Evolutionary conservation across 768 basidiomycete genomes (phyloP).

Genomic region (Leccinum incarnatum): DNA sequence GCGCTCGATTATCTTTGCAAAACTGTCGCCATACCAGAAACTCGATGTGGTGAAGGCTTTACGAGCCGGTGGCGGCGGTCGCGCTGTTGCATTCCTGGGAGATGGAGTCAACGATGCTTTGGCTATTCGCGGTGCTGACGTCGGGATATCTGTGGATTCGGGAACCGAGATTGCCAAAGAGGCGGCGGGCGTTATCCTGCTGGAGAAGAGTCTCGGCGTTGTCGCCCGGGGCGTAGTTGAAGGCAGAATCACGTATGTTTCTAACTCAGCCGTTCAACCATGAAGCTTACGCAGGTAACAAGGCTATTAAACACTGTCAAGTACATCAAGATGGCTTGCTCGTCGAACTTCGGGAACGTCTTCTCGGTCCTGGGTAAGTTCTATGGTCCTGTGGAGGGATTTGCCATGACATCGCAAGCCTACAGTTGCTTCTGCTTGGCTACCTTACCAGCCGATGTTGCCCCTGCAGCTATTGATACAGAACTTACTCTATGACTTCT

Average conservation of each 20-base stretch:
- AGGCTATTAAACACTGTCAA: slow-evolving; percentile 37
- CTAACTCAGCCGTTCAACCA: not conserved
- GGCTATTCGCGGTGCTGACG: slow-evolving; percentile 32
- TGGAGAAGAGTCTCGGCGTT: slow-evolving; percentile 36
- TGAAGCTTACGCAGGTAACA: slow-evolving; percentile 10
- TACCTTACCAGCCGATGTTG: slow-evolving; percentile 38
- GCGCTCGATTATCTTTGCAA: slow-evolving; percentile 32
- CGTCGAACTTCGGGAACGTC: slow-evolving; percentile 36
- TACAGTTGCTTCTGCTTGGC: slow-evolving; percentile 36
- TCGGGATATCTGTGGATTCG: slow-evolving; percentile 34
- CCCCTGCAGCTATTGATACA: slow-evolving; percentile 33
- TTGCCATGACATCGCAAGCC: not conserved
- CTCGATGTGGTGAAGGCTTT: slow-evolving; percentile 33
- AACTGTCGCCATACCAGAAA: slow-evolving; percentile 33
- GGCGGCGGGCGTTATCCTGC: slow-evolving; percentile 35
- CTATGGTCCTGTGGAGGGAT: not conserved
- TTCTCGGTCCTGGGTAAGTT: slow-evolving; percentile 32
- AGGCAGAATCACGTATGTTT: slow-evolving; percentile 32
- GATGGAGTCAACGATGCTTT: slow-evolving; percentile 33
- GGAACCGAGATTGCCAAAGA: slow-evolving; percentile 37
- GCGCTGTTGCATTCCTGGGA: slow-evolving; percentile 32
- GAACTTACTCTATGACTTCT: slow-evolving; percentile 37
- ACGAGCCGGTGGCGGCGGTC: slow-evolving; percentile 22
- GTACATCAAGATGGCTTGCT: slow-evolving; percentile 39
- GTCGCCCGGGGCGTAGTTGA: slow-evolving; percentile 33